A percentile compares a stretch with the other conserved stretches of the same genome.
Conservation (phyloP, 2,329 filamentous ascomycete genomes). For the Pyrenophora seminiperda region DNA sequence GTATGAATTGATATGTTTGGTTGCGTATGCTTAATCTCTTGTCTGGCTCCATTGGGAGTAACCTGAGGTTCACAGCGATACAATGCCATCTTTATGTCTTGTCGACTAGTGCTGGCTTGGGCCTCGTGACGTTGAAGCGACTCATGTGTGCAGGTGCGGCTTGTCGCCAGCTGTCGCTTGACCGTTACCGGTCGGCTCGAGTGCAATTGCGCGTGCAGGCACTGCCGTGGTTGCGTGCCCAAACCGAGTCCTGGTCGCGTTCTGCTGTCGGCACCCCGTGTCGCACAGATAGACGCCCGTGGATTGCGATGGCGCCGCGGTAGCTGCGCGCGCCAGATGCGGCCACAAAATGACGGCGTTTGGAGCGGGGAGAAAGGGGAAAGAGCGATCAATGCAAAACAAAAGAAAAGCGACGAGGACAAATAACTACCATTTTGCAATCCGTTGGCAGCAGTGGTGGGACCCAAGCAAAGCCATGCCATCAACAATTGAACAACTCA, state of each 20-base stretch:
- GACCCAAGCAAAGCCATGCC: conserved; percentile 32
- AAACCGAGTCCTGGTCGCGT: not conserved
- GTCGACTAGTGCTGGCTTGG: not conserved
- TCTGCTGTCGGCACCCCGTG: not conserved
- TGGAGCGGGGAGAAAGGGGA: not conserved
- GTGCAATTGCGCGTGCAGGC: conserved; percentile 7
- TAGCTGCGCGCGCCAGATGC: not conserved
- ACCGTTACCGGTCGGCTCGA: not conserved
- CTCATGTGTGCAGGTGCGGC: conserved; percentile 3
- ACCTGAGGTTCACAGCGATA: conserved; percentile 6
- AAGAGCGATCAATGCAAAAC: conserved; percentile 12
- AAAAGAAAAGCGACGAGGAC: conserved; percentile 8
- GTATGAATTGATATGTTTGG: conserved; percentile 5
- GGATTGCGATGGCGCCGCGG: not conserved
- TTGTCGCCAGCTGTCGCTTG: not conserved
- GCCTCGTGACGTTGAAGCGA: conserved; percentile 15
- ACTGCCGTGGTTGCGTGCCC: not conserved
- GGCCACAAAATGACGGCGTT: not conserved
- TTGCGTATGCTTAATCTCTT: conserved; percentile 6
- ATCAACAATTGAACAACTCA: conserved; percentile 46
- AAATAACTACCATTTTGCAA: conserved; percentile 36
- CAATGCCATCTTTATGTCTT: conserved; percentile 11
- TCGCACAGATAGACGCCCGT: conserved; percentile 2
- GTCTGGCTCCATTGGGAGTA: conserved; percentile 7
- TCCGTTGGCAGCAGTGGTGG: conserved; percentile 27